Evolutionary conservation across 2,329 filamentous ascomycete genomes (phyloP).

Genomic region (Fusarium napiforme): DNA sequence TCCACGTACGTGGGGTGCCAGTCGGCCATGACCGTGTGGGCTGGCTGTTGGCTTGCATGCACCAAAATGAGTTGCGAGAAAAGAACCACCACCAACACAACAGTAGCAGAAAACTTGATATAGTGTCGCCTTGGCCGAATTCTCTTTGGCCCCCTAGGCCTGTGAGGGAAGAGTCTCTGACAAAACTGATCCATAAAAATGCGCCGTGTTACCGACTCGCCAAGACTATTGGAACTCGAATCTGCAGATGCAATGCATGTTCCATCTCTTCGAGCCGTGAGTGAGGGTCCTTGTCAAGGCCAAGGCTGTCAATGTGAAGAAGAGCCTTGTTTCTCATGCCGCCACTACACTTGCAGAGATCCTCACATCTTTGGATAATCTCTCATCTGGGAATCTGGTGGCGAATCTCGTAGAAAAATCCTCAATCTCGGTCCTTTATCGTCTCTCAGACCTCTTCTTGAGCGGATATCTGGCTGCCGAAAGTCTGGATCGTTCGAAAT

Average conservation of each 20-base stretch:
- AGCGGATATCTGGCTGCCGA: constrained; percentile 16
- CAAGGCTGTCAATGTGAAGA: constrained; percentile 5
- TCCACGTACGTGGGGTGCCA: constrained; percentile 40
- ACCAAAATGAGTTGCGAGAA: not conserved
- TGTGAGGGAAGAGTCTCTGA: not conserved
- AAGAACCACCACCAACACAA: constrained; percentile 3
- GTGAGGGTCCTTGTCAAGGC: constrained; percentile 1
- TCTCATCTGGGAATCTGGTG: not conserved
- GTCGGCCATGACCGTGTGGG: constrained; percentile 42
- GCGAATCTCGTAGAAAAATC: constrained; percentile 7
- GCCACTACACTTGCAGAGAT: constrained; percentile 16
- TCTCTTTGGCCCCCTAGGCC: not conserved
- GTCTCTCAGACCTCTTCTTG: not conserved
- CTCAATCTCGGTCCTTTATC: constrained; percentile 12
- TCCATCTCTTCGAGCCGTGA: constrained; percentile 7
- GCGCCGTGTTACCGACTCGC: constrained; percentile 11
- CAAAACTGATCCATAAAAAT: not conserved
- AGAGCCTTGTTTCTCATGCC: constrained; percentile 15
- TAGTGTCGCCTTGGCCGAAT: not conserved
- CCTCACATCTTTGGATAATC: not conserved
- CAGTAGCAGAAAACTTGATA: constrained; percentile 13
- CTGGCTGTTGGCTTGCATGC: not conserved
- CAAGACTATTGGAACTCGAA: constrained; percentile 13
- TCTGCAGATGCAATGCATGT: constrained; percentile 26
- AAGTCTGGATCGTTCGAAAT: constrained; percentile 41